Percentiles rank a stretch among this genome's conserved stretches.
Conservation (phyloP, 441 rosid species). For the Hypseocharis bilobata region DNA sequence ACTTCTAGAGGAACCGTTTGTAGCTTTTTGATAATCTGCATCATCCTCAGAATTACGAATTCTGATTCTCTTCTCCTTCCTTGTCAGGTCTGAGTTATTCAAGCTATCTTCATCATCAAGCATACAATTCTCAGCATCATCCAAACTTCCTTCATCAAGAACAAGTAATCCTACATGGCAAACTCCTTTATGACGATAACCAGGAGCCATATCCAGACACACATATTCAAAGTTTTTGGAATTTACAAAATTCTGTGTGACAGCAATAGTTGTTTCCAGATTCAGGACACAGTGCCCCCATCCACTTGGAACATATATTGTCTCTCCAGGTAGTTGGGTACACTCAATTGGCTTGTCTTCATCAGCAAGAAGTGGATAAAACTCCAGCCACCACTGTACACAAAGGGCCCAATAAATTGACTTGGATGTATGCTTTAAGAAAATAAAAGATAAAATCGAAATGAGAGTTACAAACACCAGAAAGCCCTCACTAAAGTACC, state of each 20-base stretch:
- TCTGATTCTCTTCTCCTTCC: slow-evolving; percentile 74
- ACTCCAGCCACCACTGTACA: slow-evolving; percentile 91
- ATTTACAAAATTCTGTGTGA: slow-evolving; percentile 87
- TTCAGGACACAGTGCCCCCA: slow-evolving; percentile 98
- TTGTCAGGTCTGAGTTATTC: slow-evolving; percentile 50
- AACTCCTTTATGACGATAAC: slow-evolving; percentile 88
- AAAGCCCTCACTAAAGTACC: slow-evolving; percentile 35
- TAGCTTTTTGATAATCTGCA: slow-evolving; percentile 28
- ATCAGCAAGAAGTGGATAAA: slow-evolving; percentile 81
- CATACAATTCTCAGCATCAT: slow-evolving; percentile 30
- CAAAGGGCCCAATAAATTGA: slow-evolving; percentile 15
- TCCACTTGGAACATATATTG: slow-evolving; percentile 91
- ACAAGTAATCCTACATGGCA: slow-evolving; percentile 90
- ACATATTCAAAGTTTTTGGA: slow-evolving; percentile 74
- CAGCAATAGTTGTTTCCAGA: slow-evolving; percentile 81
- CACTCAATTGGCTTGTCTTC: slow-evolving; percentile 91
- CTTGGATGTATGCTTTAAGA: slow-evolving; percentile 6
- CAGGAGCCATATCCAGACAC: slow-evolving; percentile 94
- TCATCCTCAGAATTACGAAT: slow-evolving; percentile 30
- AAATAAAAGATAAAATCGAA: slow-evolving; percentile 11
- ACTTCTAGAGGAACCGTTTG: slow-evolving; percentile 30
- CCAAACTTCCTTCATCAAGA: slow-evolving; percentile 43
- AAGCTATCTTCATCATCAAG: slow-evolving; percentile 27
- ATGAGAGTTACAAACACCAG: slow-evolving; percentile 8
- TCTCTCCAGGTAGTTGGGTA: slow-evolving; percentile 89